These are phyloP conservation scores for Kodamaea jinghongensis DNA, from an alignment of 805 yeast species.

Conservation along the genomic window DNA sequence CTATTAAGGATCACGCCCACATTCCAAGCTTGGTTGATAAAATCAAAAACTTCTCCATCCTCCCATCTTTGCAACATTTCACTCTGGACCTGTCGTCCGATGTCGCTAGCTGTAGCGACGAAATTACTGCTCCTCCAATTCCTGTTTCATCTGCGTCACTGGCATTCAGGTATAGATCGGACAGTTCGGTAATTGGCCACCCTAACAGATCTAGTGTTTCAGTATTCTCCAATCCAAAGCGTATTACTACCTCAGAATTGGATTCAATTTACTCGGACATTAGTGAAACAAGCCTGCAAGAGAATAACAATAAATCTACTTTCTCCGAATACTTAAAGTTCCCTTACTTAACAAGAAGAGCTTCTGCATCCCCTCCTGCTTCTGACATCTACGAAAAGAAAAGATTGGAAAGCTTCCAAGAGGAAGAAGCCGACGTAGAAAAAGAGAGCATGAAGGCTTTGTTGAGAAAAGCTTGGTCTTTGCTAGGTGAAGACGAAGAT, in stretches of 20 bases:
- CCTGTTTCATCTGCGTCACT: slow-evolving; percentile 15
- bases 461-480: slow-evolving; percentile 24
- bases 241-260: slow-evolving; percentile 10
- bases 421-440: slow-evolving; percentile 17
- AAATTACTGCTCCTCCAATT: slow-evolving; percentile 4
- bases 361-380: slow-evolving; percentile 5
- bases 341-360: slow-evolving; percentile 15
- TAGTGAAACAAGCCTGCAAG: slow-evolving; percentile 14
- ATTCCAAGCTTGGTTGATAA: slow-evolving; percentile 22
- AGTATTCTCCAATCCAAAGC: slow-evolving; percentile 17
- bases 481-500: slow-evolving; percentile 17
- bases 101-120: background rate
- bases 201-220: slow-evolving; percentile 20
- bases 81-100: background rate
- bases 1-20: background rate
- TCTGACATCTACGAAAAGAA: slow-evolving; percentile 3
- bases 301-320: slow-evolving; percentile 8
- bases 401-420: background rate
- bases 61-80: slow-evolving; percentile 4
- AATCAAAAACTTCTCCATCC: slow-evolving; percentile 28
- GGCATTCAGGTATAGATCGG: slow-evolving; percentile 11
- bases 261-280: slow-evolving; percentile 17
- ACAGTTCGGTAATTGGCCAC: slow-evolving; percentile 7
- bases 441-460: slow-evolving; percentile 26
- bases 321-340: slow-evolving; percentile 22